Evolutionary conservation across 1,284 basidiomycete genomes (phyloP), one percentile per base, ranked within the genome.

Genomic region (Irpex lacteus): DNA sequence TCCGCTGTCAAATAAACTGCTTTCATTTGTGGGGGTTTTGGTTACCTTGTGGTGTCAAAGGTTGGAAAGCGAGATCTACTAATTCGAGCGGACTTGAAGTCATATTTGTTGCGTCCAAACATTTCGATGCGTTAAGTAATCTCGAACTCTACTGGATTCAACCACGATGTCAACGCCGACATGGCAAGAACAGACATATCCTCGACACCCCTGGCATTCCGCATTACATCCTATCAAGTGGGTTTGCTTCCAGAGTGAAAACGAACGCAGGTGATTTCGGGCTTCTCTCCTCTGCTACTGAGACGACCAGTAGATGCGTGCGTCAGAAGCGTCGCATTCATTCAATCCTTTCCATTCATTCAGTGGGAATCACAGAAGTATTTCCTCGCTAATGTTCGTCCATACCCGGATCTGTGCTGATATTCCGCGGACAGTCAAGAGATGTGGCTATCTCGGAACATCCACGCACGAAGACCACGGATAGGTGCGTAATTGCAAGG

Each of bases 1-100:
- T 64, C 71, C 71, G 71, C 69, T 69, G 71, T 65, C 70, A 72
- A 67, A 71, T 70, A 69, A 65, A 69, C 66, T 58, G 15, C 60
- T 62, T 18, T 44, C 15, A 44, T 11, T 44, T 44, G 8, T 44
- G 40, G 11, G 40, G 40, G 8, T 44, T 9, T 44, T 15, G 40
- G 40, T 44, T 44, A 44, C 40, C 40, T 44, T 44, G 40, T 9
- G 15, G 40, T 44, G 15, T 15, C 40, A 44, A 11, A 44, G 40
- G 53, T 38, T 37, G 44, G n/a, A 38, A 19, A 62, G 34, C 55
- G 44, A 57, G 61, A 56, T 54, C 49, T 38, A 37, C n/a, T 34
- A n/a, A 32, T 38, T 6, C 40, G 40, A 44, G 40, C 26, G 26
- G 26, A 26, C 26, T 26, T 26, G 40, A 11, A 15, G 40, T 47